Evolutionary conservation across 305 asterid species (phyloP), one percentile per base, ranked within the genome.

Genomic region (Ilex paraguariensis): DNA sequence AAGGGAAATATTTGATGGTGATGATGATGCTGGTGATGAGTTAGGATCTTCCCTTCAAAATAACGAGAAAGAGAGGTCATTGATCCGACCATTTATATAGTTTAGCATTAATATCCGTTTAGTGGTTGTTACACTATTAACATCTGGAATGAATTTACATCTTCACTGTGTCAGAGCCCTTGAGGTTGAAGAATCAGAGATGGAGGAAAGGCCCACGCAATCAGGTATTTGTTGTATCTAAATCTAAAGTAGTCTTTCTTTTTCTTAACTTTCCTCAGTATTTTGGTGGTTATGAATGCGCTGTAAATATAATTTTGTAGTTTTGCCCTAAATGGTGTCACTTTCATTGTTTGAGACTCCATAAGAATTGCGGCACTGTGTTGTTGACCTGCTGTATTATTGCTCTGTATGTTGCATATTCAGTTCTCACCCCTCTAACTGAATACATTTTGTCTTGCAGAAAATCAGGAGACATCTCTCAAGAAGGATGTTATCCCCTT

Each of bases 1-100:
- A 13, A 85, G 81, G 77, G 94, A 84, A 65, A 69, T 93, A 63
- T 83, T 93, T 70, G 87, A 90, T 12, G 89, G 81, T 28, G 86
- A 81, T 66, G 84, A 11, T 39, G 42, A 5, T 36, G 42, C 42
- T 69, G 66, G 13, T n/a, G 77, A 73, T 44, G 76, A 83, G 61
- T 60, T 77, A 46, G 66, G 63, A 70, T 70, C 76, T 46, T 70
- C 86, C 62, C 77, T 82, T 40, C 82, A 59, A 67, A 68, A 64
- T 45, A 55, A 60, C 55, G 79, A 80, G 39, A 77, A 77, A 55
- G 75, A 70, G 56, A 87, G 94, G 98, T 88, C 44, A 72, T 21
- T 50, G 33, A 13, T 65, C 66, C 56, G 32, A 36, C 53, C 54
- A 8, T 52, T 36, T 57, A 5, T 36, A 5, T 8, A 36, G 6